Percentiles rank a stretch among this genome's conserved stretches.
These are phyloP conservation scores for Phytophthora vignae DNA, from an alignment of 352 stramenopile species.

Conservation along the genomic window DNA sequence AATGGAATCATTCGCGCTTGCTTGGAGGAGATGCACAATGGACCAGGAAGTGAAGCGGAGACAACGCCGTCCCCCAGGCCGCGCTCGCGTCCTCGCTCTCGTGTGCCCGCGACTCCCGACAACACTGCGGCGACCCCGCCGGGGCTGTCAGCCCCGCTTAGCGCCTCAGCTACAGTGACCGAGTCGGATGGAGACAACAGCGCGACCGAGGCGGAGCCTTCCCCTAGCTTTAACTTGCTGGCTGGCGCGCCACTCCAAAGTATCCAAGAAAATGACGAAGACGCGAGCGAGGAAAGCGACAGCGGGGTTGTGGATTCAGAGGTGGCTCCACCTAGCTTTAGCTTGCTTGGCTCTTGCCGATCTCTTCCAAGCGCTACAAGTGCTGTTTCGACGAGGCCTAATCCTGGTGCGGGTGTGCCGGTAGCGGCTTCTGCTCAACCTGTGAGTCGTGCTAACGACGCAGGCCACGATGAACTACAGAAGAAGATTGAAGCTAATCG, in stretches of 20 bases:
- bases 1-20: conserved; percentile 73
- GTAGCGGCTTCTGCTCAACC: not conserved
- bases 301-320: conserved; percentile 1
- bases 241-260: conserved; percentile 8
- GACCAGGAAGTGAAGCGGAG: conserved; percentile 7
- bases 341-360: conserved; percentile 16
- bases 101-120: not conserved
- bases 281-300: not conserved
- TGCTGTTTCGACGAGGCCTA: not conserved
- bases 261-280: conserved; percentile 10
- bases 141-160: conserved; percentile 13
- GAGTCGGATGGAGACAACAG: conserved; percentile 31
- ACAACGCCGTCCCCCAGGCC: conserved; percentile 15
- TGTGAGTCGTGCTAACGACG: not conserved
- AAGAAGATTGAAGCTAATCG: conserved; percentile 80
- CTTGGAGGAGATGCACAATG: conserved; percentile 55
- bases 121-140: not conserved
- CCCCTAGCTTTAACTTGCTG: conserved; percentile 43
- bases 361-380: conserved; percentile 4
- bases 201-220: conserved; percentile 22
- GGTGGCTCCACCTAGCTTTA: conserved; percentile 30
- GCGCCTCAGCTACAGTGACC: conserved; percentile 16
- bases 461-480: conserved; percentile 28
- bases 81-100: conserved; percentile 18
- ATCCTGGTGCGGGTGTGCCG: not conserved